These are phyloP conservation scores for Erythrobasidium yunnanense DNA, from an alignment of 768 basidiomycete species.

Conservation along the genomic window DNA sequence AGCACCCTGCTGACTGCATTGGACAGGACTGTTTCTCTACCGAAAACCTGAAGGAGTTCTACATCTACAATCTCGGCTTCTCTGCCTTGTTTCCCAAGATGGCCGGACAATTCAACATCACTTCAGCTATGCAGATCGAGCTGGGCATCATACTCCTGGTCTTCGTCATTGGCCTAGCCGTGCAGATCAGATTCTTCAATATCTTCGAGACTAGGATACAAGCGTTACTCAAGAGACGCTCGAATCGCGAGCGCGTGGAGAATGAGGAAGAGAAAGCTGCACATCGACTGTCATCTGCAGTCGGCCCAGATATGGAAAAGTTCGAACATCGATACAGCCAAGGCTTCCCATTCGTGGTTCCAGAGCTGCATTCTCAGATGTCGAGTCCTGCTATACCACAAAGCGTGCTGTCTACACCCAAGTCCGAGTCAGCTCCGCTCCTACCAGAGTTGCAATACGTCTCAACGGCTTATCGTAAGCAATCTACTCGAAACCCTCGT, in stretches of 20 bases:
- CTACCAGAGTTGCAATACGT: constrained; percentile 18
- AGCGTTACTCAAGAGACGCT: background rate
- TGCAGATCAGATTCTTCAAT: constrained; percentile 75
- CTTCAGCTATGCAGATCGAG: constrained; percentile 72
- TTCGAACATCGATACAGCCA: constrained; percentile 20
- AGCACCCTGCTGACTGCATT: background rate
- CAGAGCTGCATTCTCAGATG: background rate
- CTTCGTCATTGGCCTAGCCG: constrained; percentile 72
- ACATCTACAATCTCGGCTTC: constrained; percentile 91
- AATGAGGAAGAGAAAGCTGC: constrained; percentile 20
- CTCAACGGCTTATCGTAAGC: too few species aligned
- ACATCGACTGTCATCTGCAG: background rate
- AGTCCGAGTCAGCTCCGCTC: constrained; percentile 10
- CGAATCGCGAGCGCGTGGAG: background rate
- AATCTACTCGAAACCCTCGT: too few species aligned
- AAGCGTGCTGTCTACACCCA: background rate
- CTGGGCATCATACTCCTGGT: constrained; percentile 76
- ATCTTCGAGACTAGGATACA: constrained; percentile 47
- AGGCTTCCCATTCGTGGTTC: constrained; percentile 10
- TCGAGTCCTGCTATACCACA: background rate
- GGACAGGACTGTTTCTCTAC: constrained; percentile 70
- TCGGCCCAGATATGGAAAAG: constrained; percentile 17
- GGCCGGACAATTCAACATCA: constrained; percentile 43
- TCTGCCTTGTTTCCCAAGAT: constrained; percentile 66
- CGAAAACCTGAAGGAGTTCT: constrained; percentile 80